phyloP scores from a whole-genome alignment of 2,329 filamentous ascomycete species.

The Fusarium lyarnte region DNA sequence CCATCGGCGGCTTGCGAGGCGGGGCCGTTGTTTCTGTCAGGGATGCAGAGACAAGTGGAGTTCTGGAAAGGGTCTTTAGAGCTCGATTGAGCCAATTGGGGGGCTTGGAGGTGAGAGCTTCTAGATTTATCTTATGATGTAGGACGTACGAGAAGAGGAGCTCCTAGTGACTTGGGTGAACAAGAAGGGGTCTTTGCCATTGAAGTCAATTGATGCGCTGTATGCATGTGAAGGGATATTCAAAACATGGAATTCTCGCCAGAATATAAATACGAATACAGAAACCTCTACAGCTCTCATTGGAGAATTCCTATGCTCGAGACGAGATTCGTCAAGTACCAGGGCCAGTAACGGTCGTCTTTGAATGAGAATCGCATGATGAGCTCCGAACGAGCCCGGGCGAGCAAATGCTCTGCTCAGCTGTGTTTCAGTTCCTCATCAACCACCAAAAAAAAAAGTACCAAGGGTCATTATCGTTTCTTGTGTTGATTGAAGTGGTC shows the following conservation, averaged over 20 bases:
- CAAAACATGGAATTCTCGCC: neutral
- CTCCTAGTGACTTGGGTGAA: neutral
- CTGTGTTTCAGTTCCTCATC: neutral
- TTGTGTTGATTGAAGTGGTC: conserved; percentile 3
- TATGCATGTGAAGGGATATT: neutral
- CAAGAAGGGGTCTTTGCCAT: neutral
- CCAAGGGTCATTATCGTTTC: neutral
- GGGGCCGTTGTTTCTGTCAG: conserved; percentile 29
- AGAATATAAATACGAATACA: conserved; percentile 24
- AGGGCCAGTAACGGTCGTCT: conserved; percentile 32
- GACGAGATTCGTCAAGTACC: conserved; percentile 26
- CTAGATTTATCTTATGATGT: conserved; percentile 23
- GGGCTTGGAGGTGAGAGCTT: neutral
- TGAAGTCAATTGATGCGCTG: neutral
- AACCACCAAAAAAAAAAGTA: neutral
- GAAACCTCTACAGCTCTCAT: neutral
- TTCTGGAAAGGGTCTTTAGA: conserved; percentile 8
- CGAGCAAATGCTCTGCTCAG: neutral
- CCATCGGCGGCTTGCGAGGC: conserved; percentile 36
- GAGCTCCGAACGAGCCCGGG: conserved; percentile 34
- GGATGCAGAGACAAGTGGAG: conserved; percentile 18
- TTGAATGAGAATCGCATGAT: conserved; percentile 41
- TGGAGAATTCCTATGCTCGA: conserved; percentile 14
- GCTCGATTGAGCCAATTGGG: conserved; percentile 30
- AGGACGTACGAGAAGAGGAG: conserved; percentile 23